Percentiles rank a stretch among this genome's conserved stretches.
phyloP scores from a whole-genome alignment of 2,329 filamentous ascomycete genomes.

The Fusarium fujikuroi region DNA sequence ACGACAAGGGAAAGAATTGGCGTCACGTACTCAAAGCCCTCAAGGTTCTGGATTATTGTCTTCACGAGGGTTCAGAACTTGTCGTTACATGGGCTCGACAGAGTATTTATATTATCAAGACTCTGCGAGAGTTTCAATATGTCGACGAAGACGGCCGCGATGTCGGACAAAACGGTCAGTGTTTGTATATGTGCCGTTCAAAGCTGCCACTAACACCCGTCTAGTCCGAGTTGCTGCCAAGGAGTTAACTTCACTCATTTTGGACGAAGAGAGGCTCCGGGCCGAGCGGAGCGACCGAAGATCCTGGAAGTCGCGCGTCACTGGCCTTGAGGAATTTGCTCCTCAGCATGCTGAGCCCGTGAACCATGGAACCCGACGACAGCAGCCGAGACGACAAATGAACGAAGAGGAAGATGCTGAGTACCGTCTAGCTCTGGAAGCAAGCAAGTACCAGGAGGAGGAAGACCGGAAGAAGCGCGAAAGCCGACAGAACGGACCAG shows the following conservation, averaged over 20 bases:
- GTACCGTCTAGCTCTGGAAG: constrained; percentile 89
- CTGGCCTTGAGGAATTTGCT: constrained; percentile 86
- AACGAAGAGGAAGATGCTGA: constrained; percentile 89
- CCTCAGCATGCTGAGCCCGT: constrained; percentile 55
- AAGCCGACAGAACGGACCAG: constrained; percentile 63
- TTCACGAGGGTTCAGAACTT: constrained; percentile 95
- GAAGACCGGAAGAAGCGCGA: constrained; percentile 84
- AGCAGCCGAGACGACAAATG: constrained; percentile 61
- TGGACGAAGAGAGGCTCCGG: constrained; percentile 93
- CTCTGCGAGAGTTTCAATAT: constrained; percentile 95
- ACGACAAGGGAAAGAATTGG: constrained; percentile 99
- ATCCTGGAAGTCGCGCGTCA: constrained; percentile 96
- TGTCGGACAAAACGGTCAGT: constrained; percentile 93
- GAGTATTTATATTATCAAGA: constrained; percentile 99
- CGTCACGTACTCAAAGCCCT: constrained; percentile 96
- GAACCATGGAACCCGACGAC: constrained; percentile 47
- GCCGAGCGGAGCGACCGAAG: constrained; percentile 91
- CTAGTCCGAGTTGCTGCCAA: constrained; percentile 94
- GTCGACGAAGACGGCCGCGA: constrained; percentile 95
- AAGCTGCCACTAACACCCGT: constrained; percentile 28
- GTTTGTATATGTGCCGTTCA: background rate
- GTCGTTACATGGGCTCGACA: constrained; percentile 98
- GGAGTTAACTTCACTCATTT: constrained; percentile 89
- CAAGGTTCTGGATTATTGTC: constrained; percentile 96
- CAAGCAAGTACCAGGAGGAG: constrained; percentile 94